phyloP scores from a whole-genome alignment of 495 filamentous ascomycete species.

The Aspergillus mulundensis region DNA sequence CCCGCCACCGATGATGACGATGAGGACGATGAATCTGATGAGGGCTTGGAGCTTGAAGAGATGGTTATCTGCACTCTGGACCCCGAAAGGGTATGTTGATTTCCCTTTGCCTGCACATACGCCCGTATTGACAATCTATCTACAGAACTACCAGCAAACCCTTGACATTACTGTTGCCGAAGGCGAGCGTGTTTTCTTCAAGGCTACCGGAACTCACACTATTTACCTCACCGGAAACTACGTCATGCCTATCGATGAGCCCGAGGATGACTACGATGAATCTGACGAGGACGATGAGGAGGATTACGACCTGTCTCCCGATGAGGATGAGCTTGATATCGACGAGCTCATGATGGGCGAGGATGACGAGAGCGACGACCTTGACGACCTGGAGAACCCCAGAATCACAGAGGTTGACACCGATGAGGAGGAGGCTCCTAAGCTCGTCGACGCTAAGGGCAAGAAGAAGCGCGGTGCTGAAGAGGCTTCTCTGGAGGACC shows the following conservation, averaged over 20 bases:
- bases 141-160: conserved; percentile 88
- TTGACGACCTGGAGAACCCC: conserved; percentile 73
- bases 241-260: conserved; percentile 58
- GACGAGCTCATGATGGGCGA: conserved; percentile 52
- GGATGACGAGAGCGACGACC: conserved; percentile 77
- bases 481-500: conserved; percentile 57
- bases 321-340: conserved; percentile 61
- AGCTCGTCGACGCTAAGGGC: conserved; percentile 69
- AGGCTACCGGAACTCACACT: conserved; percentile 82
- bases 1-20: conserved; percentile 67
- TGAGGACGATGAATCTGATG: conserved; percentile 58
- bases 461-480: conserved; percentile 87
- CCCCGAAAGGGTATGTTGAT: conserved; percentile 61
- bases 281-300: conserved; percentile 65
- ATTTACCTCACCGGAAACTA: conserved; percentile 96
- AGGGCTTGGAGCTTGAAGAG: conserved; percentile 72
- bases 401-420: conserved; percentile 81
- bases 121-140: conserved; percentile 13
- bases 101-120: neutral
- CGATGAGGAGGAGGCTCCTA: conserved; percentile 72
- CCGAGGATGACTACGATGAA: conserved; percentile 43
- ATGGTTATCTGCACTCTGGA: conserved; percentile 93
- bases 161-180: conserved; percentile 86
- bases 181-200: conserved; percentile 85
- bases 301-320: conserved; percentile 78